Conservation (phyloP, 2,329 filamentous ascomycete genomes). For the Leptodontidium sp. region DNA sequence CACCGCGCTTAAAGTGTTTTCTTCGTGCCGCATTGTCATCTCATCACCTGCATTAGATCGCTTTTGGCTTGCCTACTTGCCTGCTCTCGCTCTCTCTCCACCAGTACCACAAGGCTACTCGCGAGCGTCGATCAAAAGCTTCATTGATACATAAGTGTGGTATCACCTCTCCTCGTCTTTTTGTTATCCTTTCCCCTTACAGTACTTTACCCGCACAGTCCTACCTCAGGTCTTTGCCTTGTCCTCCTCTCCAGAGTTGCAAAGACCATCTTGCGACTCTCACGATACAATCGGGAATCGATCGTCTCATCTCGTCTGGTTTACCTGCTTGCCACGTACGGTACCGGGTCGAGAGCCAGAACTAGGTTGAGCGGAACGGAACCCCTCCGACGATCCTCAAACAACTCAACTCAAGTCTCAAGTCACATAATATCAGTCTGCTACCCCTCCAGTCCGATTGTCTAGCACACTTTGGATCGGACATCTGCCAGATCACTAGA, state of each 20-base stretch:
- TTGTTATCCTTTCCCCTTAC: conserved; percentile 23
- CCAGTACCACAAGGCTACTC: conserved; percentile 27
- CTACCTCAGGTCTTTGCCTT: conserved; percentile 8
- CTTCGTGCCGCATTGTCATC: conserved; percentile 37
- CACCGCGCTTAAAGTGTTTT: conserved; percentile 42
- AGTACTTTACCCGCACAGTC: conserved; percentile 19
- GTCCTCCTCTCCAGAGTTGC: conserved; percentile 9
- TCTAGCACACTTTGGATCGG: conserved; percentile 15
- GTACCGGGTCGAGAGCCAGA: conserved; percentile 19
- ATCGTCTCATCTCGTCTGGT: conserved; percentile 22
- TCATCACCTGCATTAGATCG: conserved; percentile 42
- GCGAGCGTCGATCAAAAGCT: conserved; percentile 35
- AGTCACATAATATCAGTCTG: conserved; percentile 16
- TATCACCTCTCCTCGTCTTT: conserved; percentile 19
- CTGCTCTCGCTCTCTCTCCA: conserved; percentile 15
- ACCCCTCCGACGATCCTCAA: conserved; percentile 22
- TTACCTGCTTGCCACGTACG: background rate
- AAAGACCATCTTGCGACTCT: conserved; percentile 19
- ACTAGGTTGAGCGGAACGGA: background rate
- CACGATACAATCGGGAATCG: background rate
- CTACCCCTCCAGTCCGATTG: conserved; percentile 7
- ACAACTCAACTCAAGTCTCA: conserved; percentile 6
- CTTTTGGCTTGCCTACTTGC: conserved; percentile 30
- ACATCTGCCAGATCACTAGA: conserved; percentile 28
- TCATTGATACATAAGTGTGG: conserved; percentile 37